Evolutionary conservation across 306 rosid species (phyloP), one percentile per base, ranked within the genome.

Genomic region (Prunus fruticosa): DNA sequence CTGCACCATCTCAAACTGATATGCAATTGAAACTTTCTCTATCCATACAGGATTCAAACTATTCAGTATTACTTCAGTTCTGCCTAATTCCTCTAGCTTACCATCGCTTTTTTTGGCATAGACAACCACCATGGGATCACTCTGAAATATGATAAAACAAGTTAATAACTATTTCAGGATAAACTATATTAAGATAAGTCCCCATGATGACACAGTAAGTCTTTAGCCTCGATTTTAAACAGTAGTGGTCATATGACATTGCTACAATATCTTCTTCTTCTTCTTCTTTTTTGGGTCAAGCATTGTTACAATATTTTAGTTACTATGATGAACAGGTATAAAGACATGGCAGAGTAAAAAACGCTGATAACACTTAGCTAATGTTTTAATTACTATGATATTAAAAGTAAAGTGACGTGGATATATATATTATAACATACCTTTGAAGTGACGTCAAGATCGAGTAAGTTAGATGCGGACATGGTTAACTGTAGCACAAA

Each of bases 51-150:
- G 97, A 87, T 84, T 89, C 74, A 90, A 73, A 61, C 71, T 82
- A 78, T 94, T 94, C 82, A 86, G 27, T 69, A 94, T 82, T 49
- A 91, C 97, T 85, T 94, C 97, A 19, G 96, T 90, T 71, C 96
- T 90, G 34, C 97, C 97, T 52, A 94, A 69, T 77, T 91, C 98
- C 78, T 87, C 83, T 22, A 90, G 85, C 77, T 43, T 86, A 5
- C 90, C 97, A 80, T 84, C 88, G 56, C 23, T 75, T 79, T 85
- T 88, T 83, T 91, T 87, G 13, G 71, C 67, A 71, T 23, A 87
- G 34, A 69, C 88, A 57, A 87, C 89, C 22, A 75, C 89, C 96
- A 94, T 94, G 11, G 98, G 97, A 86, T 94, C 98, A 81, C 98
- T 81, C 85, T 86, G 89, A n/a, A 47, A 77, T 27, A 34, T 49